phyloP scores from a whole-genome alignment of 164 flowering plant species.

The Chimonanthus salicifolius region DNA sequence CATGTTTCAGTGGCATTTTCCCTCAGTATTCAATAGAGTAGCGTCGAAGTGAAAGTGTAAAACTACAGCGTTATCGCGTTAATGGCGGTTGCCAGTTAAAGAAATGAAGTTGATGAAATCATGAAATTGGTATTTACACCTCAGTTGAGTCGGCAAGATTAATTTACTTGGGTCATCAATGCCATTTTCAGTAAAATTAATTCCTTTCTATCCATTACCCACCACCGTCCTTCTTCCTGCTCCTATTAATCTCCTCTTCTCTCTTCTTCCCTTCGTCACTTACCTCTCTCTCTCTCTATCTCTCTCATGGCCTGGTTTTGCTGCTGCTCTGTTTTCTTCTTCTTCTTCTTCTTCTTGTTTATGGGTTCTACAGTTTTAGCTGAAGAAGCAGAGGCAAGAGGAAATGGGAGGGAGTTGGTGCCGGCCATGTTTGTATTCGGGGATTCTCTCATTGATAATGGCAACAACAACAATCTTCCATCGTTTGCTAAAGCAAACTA shows the following conservation, averaged over 20 bases:
- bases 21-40: too few species aligned
- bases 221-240: neutral
- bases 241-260: neutral
- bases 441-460: conserved; percentile 80
- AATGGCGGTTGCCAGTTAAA: too few species aligned
- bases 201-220: neutral
- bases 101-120: too few species aligned
- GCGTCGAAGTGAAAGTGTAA: too few species aligned
- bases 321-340: neutral
- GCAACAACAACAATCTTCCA: conserved; percentile 67
- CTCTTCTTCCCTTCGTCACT: neutral
- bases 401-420: conserved; percentile 29
- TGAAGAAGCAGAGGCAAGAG: conserved; percentile 8
- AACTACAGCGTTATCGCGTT: too few species aligned
- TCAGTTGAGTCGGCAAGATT: too few species aligned
- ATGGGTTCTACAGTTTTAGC: conserved; percentile 1
- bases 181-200: conserved; percentile 11
- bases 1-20: too few species aligned
- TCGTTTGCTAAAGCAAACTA: conserved; percentile 92
- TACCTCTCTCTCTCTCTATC: conserved; percentile 5
- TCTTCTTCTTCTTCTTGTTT: neutral
- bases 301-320: conserved; percentile 11
- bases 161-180: too few species aligned
- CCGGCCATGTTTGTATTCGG: conserved; percentile 79
- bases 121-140: too few species aligned